These are phyloP conservation scores for Candida ficus DNA, from an alignment of 805 yeast genomes.

Conservation along the genomic window DNA sequence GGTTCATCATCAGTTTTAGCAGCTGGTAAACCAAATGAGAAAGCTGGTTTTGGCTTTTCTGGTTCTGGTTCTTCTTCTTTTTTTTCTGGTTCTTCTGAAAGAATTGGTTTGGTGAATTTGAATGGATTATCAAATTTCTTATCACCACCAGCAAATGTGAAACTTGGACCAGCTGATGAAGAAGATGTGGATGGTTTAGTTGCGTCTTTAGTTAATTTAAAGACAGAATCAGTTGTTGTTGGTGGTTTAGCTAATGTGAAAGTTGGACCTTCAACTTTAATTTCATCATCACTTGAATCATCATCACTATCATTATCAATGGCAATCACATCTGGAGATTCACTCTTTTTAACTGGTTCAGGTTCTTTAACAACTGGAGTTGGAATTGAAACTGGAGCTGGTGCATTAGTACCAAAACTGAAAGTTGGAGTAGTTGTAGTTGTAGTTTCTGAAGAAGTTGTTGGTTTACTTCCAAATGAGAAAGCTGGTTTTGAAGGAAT, in stretches of 20 bases:
- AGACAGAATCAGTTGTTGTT: constrained; percentile 44
- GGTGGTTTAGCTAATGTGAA: constrained; percentile 48
- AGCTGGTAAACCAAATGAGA: constrained; percentile 4
- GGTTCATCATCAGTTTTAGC: background rate
- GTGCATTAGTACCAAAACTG: constrained; percentile 2
- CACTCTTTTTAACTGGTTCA: constrained; percentile 3
- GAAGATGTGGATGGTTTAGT: constrained; percentile 14
- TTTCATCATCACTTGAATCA: constrained; percentile 48
- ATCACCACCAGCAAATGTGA: constrained; percentile 31
- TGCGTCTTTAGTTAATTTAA: constrained; percentile 34
- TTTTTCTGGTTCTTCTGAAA: constrained; percentile 7
- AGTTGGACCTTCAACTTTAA: constrained; percentile 69
- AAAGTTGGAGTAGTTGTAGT: constrained; percentile 4
- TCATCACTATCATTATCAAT: constrained; percentile 16
- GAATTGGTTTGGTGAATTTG: constrained; percentile 21
- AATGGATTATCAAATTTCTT: constrained; percentile 29
- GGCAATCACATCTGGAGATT: constrained; percentile 8
- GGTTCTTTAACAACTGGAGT: background rate
- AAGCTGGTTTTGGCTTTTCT: constrained; percentile 6
- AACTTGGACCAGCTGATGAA: constrained; percentile 34
- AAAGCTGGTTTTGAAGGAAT: constrained; percentile 9
- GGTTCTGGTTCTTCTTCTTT: constrained; percentile 4
- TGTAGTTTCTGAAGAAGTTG: background rate
- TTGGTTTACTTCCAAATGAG: constrained; percentile 3
- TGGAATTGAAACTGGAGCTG: background rate